A percentile compares a stretch with the other conserved stretches of the same genome.
phyloP scores from a whole-genome alignment of 2,329 filamentous ascomycete species.

The Camillea tinctor region DNA sequence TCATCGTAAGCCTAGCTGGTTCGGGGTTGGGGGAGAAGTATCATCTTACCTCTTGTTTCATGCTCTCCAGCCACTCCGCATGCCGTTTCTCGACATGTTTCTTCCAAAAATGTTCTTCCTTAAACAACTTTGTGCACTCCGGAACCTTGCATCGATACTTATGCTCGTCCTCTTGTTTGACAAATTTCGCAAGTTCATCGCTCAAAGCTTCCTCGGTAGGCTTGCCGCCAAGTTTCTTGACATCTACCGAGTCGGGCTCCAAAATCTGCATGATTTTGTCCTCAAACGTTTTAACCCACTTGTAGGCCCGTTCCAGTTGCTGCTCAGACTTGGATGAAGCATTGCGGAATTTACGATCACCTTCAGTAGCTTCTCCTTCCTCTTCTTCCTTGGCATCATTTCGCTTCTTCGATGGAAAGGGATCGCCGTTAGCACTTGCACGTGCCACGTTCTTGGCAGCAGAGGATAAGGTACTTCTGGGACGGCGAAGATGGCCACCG shows the following conservation, averaged over 20 bases:
- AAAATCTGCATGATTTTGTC: constrained; percentile 93
- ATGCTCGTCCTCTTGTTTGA: constrained; percentile 96
- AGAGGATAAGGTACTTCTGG: constrained; percentile 78
- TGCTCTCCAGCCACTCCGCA: constrained; percentile 75
- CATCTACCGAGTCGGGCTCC: constrained; percentile 82
- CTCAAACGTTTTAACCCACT: constrained; percentile 98
- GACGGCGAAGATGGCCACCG: constrained; percentile 92
- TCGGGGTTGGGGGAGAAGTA: too few relatives aligned
- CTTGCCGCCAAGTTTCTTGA: constrained; percentile 88
- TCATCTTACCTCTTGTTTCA: constrained; percentile 76
- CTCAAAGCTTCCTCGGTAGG: constrained; percentile 80
- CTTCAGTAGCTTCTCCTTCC: constrained; percentile 61
- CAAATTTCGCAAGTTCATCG: constrained; percentile 81
- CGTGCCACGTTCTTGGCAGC: constrained; percentile 81
- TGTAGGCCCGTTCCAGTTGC: constrained; percentile 90
- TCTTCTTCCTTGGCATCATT: constrained; percentile 59
- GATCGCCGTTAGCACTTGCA: constrained; percentile 78
- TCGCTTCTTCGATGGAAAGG: constrained; percentile 81
- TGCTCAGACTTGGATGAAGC: constrained; percentile 77
- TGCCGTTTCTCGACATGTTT: constrained; percentile 98
- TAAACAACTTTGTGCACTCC: constrained; percentile 95
- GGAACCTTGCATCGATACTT: constrained; percentile 97
- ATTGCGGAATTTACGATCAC: constrained; percentile 71
- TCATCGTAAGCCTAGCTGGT: constrained; percentile 32
- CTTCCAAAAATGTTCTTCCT: constrained; percentile 94